Evolutionary conservation across 78 protist species (phyloP), one percentile per base, ranked within the genome.

Genomic region (Cavenderia fasciculata): DNA sequence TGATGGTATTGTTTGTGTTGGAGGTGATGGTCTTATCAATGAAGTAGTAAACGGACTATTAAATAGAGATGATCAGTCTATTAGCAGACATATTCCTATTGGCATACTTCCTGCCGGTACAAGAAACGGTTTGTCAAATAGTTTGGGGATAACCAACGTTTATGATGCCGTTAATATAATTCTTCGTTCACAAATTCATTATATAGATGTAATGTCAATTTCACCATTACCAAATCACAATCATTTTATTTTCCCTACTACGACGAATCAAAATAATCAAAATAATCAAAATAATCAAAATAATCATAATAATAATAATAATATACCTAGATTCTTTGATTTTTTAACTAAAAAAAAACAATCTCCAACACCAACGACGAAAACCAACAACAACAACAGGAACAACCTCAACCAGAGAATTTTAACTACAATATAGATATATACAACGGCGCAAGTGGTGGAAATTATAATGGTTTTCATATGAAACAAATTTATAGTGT

Each of bases 1-100:
- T 46, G 88, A 79, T 66, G 88, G 88, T 41, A 66, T 79, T 8
- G 46, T 79, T 1, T 79, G 88, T 41, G 88, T 79, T 27, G 88
- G 88, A 8, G 88, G 71, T 7, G 88, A 79, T 79, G 74, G 71
- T 41, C 43, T 79, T 4, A 21, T 79, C n/a, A 74, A 79, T 31
- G 73, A 79, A 8, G 76, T 66, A 27, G 31, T 79, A 36, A 79
- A 79, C 54, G 70, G 70, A 29, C 29, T 66, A 33, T 29, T 79
- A 6, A 54, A n/a, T 66, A 65, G 74, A 54, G 18, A 40, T 31
- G 88, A 79, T 54, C 66, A 38, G 2, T 38, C 76, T 16, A 79
- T 79, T 5, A 46, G 29, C 18, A 47, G 88, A 63, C 88, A 78
- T 66, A 78, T 78, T 33, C 86, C 86, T 18, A 76, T 76, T 21